Evolutionary conservation across 371 early-diverging fungal species (phyloP), one percentile per base, ranked within the genome.

Genomic region (Lichtheimia hyalospora): DNA sequence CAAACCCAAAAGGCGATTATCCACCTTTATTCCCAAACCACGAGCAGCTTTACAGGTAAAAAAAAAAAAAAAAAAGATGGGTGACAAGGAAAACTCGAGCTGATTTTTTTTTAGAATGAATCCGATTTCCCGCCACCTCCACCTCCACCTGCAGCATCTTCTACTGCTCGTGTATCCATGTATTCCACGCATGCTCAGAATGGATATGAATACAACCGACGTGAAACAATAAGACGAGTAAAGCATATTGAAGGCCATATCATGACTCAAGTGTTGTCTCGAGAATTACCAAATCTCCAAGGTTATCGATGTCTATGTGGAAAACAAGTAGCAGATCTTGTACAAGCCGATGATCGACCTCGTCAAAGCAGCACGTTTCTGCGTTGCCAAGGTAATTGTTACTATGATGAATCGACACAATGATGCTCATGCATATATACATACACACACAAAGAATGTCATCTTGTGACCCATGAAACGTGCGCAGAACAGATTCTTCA

Each of bases 401-500:
- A 21, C 5, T 14, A 12, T 3, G 34, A 7, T 15, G 43, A 23
- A 27, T 43, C 27, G 2, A 34, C 54, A 56, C 48, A 48, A 49
- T 52, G 43, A 57, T 52, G 3, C 42, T 41, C 20, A 28, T 14
- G 2, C 20, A 24, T 14, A 46, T 2, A 21, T 46, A 16, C 13
- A 7, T 54, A 27, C 10, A 42, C 8, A 14, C 13, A 15, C 7
- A 25, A 62, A 74, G 82, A 75, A 18, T 91, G 79, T 62, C 81
- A 74, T 68, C 75, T 80, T 43, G 79, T 68, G 27, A 76, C 75
- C 52, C 93, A 77, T 75, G 89, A 81, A 40, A 68, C 62, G 13
- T 86, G 86, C 60, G 57, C 78, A 8, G 76, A 79, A 8, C 77
- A 86, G 40, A 71, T 86, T 3, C 60, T 86, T 7, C 82, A 84